Evolutionary conservation across 2,329 filamentous ascomycete species (phyloP).

Genomic region (Fusarium sp.): DNA sequence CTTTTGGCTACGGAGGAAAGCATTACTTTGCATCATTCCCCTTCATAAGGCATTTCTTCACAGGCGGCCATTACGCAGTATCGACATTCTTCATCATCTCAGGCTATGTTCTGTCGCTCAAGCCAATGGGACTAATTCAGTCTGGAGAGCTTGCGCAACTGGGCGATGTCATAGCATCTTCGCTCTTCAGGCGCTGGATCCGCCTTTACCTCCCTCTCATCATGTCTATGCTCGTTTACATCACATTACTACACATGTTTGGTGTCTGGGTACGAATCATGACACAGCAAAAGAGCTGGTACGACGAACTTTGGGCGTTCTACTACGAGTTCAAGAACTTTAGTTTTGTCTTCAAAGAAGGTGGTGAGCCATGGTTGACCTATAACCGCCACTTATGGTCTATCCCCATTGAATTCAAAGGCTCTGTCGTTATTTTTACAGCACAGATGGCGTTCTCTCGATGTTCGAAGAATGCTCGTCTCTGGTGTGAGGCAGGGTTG

Average conservation of each 20-base stretch:
- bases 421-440: slow-evolving; percentile 71
- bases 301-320: slow-evolving; percentile 60
- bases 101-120: slow-evolving; percentile 64
- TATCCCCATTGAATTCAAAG: slow-evolving; percentile 70
- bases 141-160: slow-evolving; percentile 53
- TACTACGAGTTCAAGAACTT: slow-evolving; percentile 72
- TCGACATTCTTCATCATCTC: slow-evolving; percentile 66
- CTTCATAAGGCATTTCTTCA: slow-evolving; percentile 66
- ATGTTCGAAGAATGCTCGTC: slow-evolving; percentile 62
- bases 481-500: slow-evolving; percentile 62
- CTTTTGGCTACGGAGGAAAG: slow-evolving; percentile 59
- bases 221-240: slow-evolving; percentile 61
- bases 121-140: slow-evolving; percentile 58
- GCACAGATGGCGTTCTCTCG: slow-evolving; percentile 65
- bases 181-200: slow-evolving; percentile 60
- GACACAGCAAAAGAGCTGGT: slow-evolving; percentile 51
- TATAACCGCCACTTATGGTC: slow-evolving; percentile 70
- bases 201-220: slow-evolving; percentile 63
- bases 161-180: slow-evolving; percentile 56
- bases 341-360: slow-evolving; percentile 70
- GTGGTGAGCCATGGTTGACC: slow-evolving; percentile 60
- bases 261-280: slow-evolving; percentile 55
- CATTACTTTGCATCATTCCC: slow-evolving; percentile 64
- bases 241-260: slow-evolving; percentile 61
- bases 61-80: slow-evolving; percentile 69